phyloP scores from a whole-genome alignment of 2,329 filamentous ascomycete genomes.

The Byssochlamys sp. region DNA sequence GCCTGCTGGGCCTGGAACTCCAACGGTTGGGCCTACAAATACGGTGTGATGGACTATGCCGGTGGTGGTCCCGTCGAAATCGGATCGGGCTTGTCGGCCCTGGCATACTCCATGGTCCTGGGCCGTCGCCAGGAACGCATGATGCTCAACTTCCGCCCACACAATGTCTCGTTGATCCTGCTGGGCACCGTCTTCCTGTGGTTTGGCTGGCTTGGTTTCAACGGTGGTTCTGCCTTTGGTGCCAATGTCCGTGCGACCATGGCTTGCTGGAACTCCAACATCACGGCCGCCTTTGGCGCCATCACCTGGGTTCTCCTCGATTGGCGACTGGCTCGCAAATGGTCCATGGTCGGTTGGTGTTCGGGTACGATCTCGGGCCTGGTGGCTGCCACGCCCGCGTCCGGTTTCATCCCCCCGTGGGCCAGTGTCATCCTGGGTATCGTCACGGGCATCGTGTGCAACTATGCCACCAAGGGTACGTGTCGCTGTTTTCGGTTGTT shows the following conservation, averaged over 20 bases:
- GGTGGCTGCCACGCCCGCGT: conserved; percentile 75
- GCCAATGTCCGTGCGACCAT: conserved; percentile 88
- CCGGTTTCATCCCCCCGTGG: conserved; percentile 66
- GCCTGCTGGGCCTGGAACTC: conserved; percentile 95
- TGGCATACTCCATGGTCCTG: conserved; percentile 92
- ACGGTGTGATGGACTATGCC: conserved; percentile 90
- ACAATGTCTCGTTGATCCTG: conserved; percentile 96
- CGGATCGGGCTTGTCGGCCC: conserved; percentile 78
- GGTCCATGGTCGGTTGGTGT: conserved; percentile 89
- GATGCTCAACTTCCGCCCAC: conserved; percentile 99
- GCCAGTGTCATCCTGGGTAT: conserved; percentile 53
- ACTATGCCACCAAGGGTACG: conserved; percentile 79
- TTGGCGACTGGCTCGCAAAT: conserved; percentile 87
- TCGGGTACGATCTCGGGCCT: conserved; percentile 79
- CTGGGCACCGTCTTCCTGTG: conserved; percentile 90
- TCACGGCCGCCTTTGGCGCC: conserved; percentile 83
- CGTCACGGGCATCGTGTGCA: conserved; percentile 59
- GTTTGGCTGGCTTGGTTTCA: conserved; percentile 99
- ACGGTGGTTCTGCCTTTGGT: conserved; percentile 88
- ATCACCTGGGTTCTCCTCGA: conserved; percentile 93
- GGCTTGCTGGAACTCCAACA: conserved; percentile 96
- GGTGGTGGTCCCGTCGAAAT: conserved; percentile 97
- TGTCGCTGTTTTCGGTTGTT: conserved; percentile 23
- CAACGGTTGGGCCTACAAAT: conserved; percentile 85
- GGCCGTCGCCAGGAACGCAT: conserved; percentile 96